phyloP scores from a whole-genome alignment of 495 filamentous ascomycete genomes.

The Neurospora sp. region DNA sequence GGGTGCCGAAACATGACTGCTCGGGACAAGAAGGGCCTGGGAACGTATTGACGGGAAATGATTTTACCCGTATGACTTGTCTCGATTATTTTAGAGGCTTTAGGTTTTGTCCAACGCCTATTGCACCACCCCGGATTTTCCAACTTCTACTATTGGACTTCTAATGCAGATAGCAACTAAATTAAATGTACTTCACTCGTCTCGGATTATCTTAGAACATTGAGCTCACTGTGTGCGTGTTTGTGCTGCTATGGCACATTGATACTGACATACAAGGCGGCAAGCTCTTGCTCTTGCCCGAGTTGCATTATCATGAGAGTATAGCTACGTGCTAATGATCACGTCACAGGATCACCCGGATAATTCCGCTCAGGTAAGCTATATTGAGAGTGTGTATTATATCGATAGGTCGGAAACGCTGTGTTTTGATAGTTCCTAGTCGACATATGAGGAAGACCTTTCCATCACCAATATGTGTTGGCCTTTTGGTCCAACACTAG shows the following conservation, averaged over 20 bases:
- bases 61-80: neutral
- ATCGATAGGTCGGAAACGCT: neutral
- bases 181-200: constrained; percentile 25
- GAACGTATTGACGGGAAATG: neutral
- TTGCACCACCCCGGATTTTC: neutral
- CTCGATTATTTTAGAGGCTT: neutral
- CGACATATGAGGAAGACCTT: neutral
- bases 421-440: neutral
- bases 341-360: neutral
- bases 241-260: neutral
- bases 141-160: constrained; percentile 38
- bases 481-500: neutral
- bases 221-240: neutral
- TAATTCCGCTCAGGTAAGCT: neutral
- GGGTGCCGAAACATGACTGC: neutral
- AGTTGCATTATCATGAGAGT: neutral
- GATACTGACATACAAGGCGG: neutral
- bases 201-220: neutral
- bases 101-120: neutral
- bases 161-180: constrained; percentile 46
- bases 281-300: neutral
- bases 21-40: neutral
- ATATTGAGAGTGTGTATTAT: neutral
- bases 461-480: neutral
- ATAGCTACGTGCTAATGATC: neutral